Evolutionary conservation across 176 grass and related monocot genomes (phyloP).

Genomic region (Eremochloa ophiuroides): DNA sequence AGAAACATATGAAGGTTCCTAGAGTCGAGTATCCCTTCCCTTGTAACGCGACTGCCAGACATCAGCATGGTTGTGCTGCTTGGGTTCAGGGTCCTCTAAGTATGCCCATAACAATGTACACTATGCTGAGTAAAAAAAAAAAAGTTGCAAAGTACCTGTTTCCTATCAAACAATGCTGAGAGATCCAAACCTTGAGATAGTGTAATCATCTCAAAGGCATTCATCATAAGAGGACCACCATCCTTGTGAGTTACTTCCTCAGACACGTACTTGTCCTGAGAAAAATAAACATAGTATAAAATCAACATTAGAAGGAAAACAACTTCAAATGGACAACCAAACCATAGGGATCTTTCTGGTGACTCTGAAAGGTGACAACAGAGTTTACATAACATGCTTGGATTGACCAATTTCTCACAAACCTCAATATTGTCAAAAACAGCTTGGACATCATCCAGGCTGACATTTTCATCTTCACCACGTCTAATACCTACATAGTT

Average conservation of each 20-base stretch:
- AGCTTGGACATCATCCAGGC: conserved; percentile 86
- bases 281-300: conserved; percentile 30
- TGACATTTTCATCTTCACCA: conserved; percentile 60
- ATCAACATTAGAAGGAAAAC: neutral
- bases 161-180: conserved; percentile 91
- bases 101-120: neutral
- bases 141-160: conserved; percentile 55
- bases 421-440: conserved; percentile 98
- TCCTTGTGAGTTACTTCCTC: conserved; percentile 60
- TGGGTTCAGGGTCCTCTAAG: neutral
- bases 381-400: neutral
- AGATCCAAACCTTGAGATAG: conserved; percentile 94
- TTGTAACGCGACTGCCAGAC: neutral
- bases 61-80: neutral
- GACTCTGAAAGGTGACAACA: neutral
- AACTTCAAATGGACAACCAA: conserved; percentile 13
- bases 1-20: neutral
- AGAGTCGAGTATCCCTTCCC: neutral
- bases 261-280: conserved; percentile 80
- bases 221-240: conserved; percentile 87
- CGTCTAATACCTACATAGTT: conserved; percentile 59
- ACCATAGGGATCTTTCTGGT: neutral
- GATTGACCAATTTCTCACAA: conserved; percentile 17
- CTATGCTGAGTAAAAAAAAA: conserved; percentile 11
- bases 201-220: conserved; percentile 99